Base-by-base conservation (phyloP, 2,329 filamentous ascomycete genomes). In the Sphaerulina musiva region DNA sequence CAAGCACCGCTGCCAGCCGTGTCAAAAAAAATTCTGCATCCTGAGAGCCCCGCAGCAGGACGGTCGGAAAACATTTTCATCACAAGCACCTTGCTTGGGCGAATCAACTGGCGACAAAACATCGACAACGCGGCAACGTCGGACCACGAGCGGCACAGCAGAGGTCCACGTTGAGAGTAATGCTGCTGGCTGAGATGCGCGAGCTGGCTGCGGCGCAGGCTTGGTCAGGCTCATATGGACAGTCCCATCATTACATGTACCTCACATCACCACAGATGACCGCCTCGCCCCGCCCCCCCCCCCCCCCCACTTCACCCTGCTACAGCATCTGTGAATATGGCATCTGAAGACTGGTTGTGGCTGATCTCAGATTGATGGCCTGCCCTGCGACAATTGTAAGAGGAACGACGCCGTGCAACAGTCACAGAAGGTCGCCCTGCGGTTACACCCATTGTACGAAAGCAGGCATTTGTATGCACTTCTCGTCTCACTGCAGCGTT, bases 391-490 rank as follows among this genome's bases (percentile, higher is more conserved):
- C 50, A 45, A 42, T 20, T 53, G 34, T 44, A 36, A 36, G n/a
- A 23, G 44, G 32, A 32, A 34, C 42, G 45, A 45, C 42, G 48
- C 48, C 40, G 53, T 38, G 41, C 43, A 20, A 44, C 44, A 34
- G 44, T n/a, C 23, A 45, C 53, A 40, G 43, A 46, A 41, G 41
- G 47, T 36, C 12, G 46, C 29, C 31, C 39, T 39, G 39, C 26
- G 45, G 48, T 56, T 42, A 47, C 54, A 56, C 50, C 36, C 41
- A 53, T 53, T 56, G 50, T 56, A 36, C 50, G 53, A 23, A 53
- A 50, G 42, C 50, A 53, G 44, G 50, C 51, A 48, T 56, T 50
- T 40, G 39, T 36, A 45, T 49, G 50, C 49, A 50, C 40, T 20
- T 49, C 46, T 11, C 39, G 50, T 40, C 41, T 5, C 46, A 56